Base-by-base conservation (phyloP, 805 yeast genomes). In the Yarrowia osloensis region DNA sequence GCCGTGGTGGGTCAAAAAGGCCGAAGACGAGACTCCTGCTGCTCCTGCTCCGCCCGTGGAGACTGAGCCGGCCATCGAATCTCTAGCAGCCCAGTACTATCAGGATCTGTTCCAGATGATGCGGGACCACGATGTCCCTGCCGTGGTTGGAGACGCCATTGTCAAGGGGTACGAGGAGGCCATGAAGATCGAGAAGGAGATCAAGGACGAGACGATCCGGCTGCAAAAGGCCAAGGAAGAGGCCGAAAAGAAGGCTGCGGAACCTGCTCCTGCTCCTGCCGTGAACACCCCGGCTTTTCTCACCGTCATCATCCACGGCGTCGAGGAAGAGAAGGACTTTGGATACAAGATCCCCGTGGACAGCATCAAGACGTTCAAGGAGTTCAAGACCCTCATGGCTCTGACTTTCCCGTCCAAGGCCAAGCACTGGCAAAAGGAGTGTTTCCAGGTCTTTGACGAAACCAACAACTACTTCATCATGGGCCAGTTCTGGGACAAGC, bases 401-500 rank as follows among this genome's bases (percentile, higher is more conserved):
- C 33, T 39, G 13, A 39, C 63, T 3, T 57, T 57, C 49, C 63
- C 63, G 15, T n/a, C 28, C 19, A 57, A 57, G 37, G 63, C 63
- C 21, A 57, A 39, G 12, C 49, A 57, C 37, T 57, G 63, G 63
- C 47, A 57, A 28, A 39, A 39, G 37, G 63, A 57, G n/a, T 57
- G 63, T 13, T 57, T 57, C 28, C 63, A 39, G 49, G 63, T 57
- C 21, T 57, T 39, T 40, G 63, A 57, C 15, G 63, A 57, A 13
- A 57, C 63, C 28, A 57, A 57, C 49, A 57, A 57, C 15, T 40
- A 57, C 19, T 57, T 57, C 37, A 57, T 57, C 49, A 39, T 57
- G 63, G 63, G 63, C 21, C 63, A 57, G 35, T 57, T 57, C 37
- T 57, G 63, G 63, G 63, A 57, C 31, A 57, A 57, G 35, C 49